Percentiles rank a stretch among this genome's conserved stretches.
These are phyloP conservation scores for Thymus mandschuricus DNA, from an alignment of 257 asterid genomes.

Conservation along the genomic window DNA sequence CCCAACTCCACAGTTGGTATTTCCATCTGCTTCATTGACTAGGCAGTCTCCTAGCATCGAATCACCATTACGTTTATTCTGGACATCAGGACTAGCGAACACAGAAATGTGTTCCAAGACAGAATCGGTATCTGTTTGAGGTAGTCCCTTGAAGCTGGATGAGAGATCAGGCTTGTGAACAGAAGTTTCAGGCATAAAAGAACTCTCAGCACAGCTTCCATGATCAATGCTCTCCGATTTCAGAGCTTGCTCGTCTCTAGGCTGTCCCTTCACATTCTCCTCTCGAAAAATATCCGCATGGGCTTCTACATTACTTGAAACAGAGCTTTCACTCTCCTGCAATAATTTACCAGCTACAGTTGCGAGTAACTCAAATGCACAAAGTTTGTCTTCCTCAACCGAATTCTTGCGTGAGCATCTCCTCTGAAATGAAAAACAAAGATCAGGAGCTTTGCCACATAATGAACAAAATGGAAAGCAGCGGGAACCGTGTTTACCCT, in stretches of 20 bases:
- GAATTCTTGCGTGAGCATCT: slow-evolving; percentile 48
- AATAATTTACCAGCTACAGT: slow-evolving; percentile 91
- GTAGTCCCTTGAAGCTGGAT: slow-evolving; percentile 36
- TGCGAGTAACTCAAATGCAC: slow-evolving; percentile 95
- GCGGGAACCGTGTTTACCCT: slow-evolving; percentile 50
- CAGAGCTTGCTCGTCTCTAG: slow-evolving; percentile 46
- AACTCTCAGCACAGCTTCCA: slow-evolving; percentile 85
- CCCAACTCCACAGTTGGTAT: slow-evolving; percentile 32
- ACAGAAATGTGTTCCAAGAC: slow-evolving; percentile 49
- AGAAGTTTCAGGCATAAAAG: slow-evolving; percentile 49
- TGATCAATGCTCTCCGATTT: slow-evolving; percentile 67
- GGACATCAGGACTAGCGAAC: slow-evolving; percentile 42
- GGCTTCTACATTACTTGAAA: slow-evolving; percentile 72
- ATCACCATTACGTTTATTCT: slow-evolving; percentile 50
- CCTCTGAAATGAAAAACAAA: slow-evolving; percentile 52
- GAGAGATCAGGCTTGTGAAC: slow-evolving; percentile 44
- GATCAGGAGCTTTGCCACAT: slow-evolving; percentile 23
- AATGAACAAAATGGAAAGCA: slow-evolving; percentile 8
- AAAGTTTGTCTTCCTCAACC: slow-evolving; percentile 58
- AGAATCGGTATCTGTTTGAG: slow-evolving; percentile 45
- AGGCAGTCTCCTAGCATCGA: slow-evolving; percentile 45
- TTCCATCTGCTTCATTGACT: slow-evolving; percentile 37
- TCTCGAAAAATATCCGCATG: slow-evolving; percentile 32
- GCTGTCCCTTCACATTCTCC: slow-evolving; percentile 38
- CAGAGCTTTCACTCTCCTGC: slow-evolving; percentile 87